Base-by-base conservation (phyloP, 495 filamentous ascomycete species). In the Lophiostoma macrostomum region DNA sequence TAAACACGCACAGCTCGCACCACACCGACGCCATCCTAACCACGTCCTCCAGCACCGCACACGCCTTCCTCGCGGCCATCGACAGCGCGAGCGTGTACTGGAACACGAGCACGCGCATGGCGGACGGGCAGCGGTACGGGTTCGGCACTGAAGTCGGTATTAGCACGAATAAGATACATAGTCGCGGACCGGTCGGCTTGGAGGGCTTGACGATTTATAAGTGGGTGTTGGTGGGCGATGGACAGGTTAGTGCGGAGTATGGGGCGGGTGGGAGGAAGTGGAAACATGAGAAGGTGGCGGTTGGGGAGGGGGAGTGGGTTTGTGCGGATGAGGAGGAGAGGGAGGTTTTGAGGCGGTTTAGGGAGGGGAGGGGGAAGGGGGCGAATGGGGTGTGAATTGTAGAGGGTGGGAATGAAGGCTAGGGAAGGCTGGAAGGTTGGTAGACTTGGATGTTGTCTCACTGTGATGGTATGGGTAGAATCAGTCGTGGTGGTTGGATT, bases 121-220 rank as follows among this genome's bases (percentile, higher is more conserved):
- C 91, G 3, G 93, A 99, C 65, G 93, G 93, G 2, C 95, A 94
- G 84, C 78, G 93, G 24, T 99, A 89, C 69, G 93, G 93, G 2
- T 97, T 99, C 72, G 93, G 93, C 27, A 96, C 93, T 0, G 93
- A 99, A 69, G 93, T 98, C 1, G 93, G 93, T 31, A 96, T 98
- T 67, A 94, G 88, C 70, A 98, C 93, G 36, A 98, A 97, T 71
- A 98, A 97, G 72, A 95, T 98, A 45, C 93, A 98, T 64, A 86
- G 88, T 6, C 76, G 93, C 30, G 93, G 93, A 1, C 93, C 93
- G 0, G 93, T 98, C 11, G 93, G 93, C 13, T 71, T 98, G 36
- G 91, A 97, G 65, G 93, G 93, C 0, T 70, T 98, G 69, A 95
- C 88, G 72, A 96, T 97, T 50, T 96, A 98, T 64, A 95, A 96